Conservation (phyloP, 2,329 filamentous ascomycete species). For the Rutstroemia sydowiana region DNA sequence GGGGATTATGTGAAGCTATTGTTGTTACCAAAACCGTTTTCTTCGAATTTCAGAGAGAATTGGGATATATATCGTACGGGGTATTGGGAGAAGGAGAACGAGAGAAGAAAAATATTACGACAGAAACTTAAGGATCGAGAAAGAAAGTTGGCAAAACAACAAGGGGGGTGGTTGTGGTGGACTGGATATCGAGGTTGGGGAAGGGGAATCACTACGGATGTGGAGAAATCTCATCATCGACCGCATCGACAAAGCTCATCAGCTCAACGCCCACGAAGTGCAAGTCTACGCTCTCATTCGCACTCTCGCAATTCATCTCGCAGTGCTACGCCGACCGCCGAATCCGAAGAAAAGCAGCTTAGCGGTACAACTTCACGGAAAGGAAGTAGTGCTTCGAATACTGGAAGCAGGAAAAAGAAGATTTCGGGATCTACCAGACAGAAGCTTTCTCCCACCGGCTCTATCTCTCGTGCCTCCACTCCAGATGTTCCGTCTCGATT, state of each 20-base stretch:
- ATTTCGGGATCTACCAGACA: slow-evolving; percentile 14
- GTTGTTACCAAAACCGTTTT: slow-evolving; percentile 89
- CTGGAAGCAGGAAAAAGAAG: slow-evolving; percentile 25
- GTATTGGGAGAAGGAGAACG: slow-evolving; percentile 97
- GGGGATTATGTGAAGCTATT: slow-evolving; percentile 90
- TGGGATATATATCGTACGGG: slow-evolving; percentile 93
- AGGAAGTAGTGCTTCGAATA: slow-evolving; percentile 25
- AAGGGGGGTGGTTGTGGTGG: slow-evolving; percentile 80
- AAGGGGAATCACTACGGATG: slow-evolving; percentile 25
- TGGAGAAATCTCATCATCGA: slow-evolving; percentile 27
- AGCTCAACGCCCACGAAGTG: slow-evolving; percentile 23
- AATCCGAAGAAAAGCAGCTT: slow-evolving; percentile 21
- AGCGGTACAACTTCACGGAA: slow-evolving; percentile 16
- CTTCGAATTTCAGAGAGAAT: slow-evolving; percentile 87
- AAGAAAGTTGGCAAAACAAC: slow-evolving; percentile 57
- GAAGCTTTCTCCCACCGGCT: slow-evolving; percentile 22
- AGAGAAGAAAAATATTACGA: slow-evolving; percentile 68
- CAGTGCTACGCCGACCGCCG: slow-evolving; percentile 29
- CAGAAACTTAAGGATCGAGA: slow-evolving; percentile 62
- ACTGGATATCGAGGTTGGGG: slow-evolving; percentile 59
- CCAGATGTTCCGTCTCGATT: slow-evolving; percentile 28
- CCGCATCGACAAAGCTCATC: slow-evolving; percentile 19
- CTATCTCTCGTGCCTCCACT: slow-evolving; percentile 23
- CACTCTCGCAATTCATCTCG: slow-evolving; percentile 31
- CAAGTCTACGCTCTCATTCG: slow-evolving; percentile 26